Evolutionary conservation across 306 rosid species (phyloP), one percentile per base, ranked within the genome.

Genomic region (Fragaria ananassa): DNA sequence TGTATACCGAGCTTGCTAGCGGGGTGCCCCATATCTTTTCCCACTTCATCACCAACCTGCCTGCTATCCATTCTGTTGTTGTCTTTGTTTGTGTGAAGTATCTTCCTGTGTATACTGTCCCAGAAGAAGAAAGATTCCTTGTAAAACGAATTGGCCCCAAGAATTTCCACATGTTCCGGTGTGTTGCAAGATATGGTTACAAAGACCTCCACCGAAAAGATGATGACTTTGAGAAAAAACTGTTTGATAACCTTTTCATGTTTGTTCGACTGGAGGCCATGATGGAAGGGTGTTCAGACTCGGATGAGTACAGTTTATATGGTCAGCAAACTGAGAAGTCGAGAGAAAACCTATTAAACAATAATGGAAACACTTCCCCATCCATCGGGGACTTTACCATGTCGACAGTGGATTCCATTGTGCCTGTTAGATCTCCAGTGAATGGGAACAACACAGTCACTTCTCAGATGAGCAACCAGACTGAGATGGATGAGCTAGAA

Each of bases 281-380:
- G 98, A 96, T 96, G 99, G 99, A 96, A 82, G 99, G 99, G 7
- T 91, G 92, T 63, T 91, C 99, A 0, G 99, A 96, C 78, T 96
- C 99, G 4, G 99, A 92, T 27, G 92, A 88, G 69, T 96, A 89
- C 82, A 91, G 98, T 81, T 23, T 86, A 61, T 81, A 58, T 65
- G 93, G 84, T 34, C 97, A 88, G 76, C 90, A 87, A 76, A 79
- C 89, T 0, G 88, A 51, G 74, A 83, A 68, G 69, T 63, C 91
- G 49, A 81, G 79, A 73, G 87, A 87, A 13, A 82, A 76, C 62
- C 39, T 84, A 27, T 34, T 82, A 79, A 83, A 60, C 45, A 81
- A 56, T 70, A 78, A 83, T 45, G 90, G 76, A 62, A 85, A 82
- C 78, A 79, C 87, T 62, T 51, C 61, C 74, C 76, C 82, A 35